A percentile compares a stretch with the other conserved stretches of the same genome.
These are phyloP conservation scores for Penstemon barbatus DNA, from an alignment of 257 asterid species.

Conservation along the genomic window DNA sequence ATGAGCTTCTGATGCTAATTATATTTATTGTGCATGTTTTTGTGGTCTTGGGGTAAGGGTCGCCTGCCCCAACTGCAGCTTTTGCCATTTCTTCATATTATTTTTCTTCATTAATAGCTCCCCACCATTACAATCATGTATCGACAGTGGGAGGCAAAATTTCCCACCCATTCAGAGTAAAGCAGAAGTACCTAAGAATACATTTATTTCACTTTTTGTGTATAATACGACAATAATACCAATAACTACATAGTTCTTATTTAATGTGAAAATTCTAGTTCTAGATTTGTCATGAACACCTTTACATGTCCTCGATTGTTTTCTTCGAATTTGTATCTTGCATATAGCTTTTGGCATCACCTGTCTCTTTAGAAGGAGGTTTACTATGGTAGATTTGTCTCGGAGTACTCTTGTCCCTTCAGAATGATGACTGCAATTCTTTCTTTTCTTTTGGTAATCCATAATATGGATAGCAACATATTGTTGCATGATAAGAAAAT, in stretches of 20 bases:
- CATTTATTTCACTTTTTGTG: not conserved
- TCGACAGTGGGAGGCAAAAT: not conserved
- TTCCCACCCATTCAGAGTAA: not conserved
- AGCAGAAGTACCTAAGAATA: not conserved
- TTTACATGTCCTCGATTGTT: not conserved
- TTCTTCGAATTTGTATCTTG: not conserved
- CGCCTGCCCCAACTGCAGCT: not conserved
- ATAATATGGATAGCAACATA: not conserved
- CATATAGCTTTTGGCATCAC: not conserved
- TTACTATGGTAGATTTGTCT: not conserved
- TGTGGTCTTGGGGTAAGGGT: not conserved
- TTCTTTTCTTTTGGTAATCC: not conserved
- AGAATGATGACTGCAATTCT: not conserved
- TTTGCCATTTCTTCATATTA: not conserved
- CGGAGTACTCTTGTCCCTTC: not conserved
- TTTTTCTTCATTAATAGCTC: not conserved
- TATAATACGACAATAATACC: no score
- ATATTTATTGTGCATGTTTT: not conserved
- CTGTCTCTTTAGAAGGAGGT: not conserved
- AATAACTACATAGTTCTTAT: not conserved
- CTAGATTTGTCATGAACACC: not conserved
- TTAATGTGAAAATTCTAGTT: not conserved
- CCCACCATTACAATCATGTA: not conserved
- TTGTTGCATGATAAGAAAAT: no score
- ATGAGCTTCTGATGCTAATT: slow-evolving; percentile 6